Base-by-base conservation (phyloP, 129 eudicot species). In the Pittosporum tobira region DNA sequence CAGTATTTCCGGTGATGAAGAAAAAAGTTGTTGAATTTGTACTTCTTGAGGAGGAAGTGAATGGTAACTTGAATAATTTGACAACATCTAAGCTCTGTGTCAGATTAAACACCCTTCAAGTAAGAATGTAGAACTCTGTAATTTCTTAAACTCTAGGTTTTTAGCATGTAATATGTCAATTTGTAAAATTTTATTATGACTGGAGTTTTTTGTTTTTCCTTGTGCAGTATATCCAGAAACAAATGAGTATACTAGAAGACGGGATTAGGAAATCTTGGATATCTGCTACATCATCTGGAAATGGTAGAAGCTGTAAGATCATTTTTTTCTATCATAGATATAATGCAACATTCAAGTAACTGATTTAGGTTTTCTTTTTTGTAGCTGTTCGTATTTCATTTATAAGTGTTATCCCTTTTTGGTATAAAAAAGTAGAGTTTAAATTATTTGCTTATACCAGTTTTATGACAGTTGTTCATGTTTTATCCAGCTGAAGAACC, bases 71-170 rank as follows among this genome's bases (percentile, higher is more conserved):
- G 70, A 74, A 69, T 62, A 80, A 57, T 22, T 72, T 91, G 77
- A 83, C 95, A 13, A 59, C 72, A 58, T 67, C 78, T 42, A 86
- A 86, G 74, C 83, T 91, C 7, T 91, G 98, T 64, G 74, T 83
- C 77, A 91, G 94, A 78, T 62, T 91, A 58, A 91, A 86, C 65
- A 91, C 98, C 50, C 88, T 83, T 67, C 89, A 80, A 66, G 98
- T 91, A 69, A 78, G 98, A n/a, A n/a, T n/a, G n/a, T n/a, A 13
- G 21, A 37, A 11, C 28, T n/a, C 51, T 51, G 64, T 48, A 54
- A 48, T 19, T 34, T 52, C n/a, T 50, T 57, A 47, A 38, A n/a
- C 22, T 54, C 48, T 29, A 20, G 23, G 25, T 25, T 15, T 22
- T 59, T 34, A 30, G 36, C 10, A 47, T 55, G 9, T 23, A 27